Base-by-base conservation (phyloP, 2,329 filamentous ascomycete species). In the Ceratocystis huliohia region DNA sequence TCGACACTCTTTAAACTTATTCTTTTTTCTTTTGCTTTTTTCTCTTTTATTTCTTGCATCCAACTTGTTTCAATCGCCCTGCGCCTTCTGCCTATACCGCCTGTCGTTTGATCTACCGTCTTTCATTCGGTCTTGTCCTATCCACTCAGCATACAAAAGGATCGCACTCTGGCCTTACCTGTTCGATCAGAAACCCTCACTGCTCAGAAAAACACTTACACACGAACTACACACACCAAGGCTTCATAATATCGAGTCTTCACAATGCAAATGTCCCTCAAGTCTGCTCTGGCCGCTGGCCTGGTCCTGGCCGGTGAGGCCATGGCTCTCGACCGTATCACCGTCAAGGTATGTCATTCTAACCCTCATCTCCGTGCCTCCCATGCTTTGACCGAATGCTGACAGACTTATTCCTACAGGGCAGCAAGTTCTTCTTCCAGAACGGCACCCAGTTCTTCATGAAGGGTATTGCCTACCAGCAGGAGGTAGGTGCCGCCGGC, bases 401-500 rank as follows among this genome's bases (percentile, higher is more conserved):
- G 45, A 20, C 30, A 48, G 33, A 44, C 44, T 68, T 64, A 44
- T 53, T 4, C 71, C 70, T 65, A 73, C 66, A 87, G 83, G 87
- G 89, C 71, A 84, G 84, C 74, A 92, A 94, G 78, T 93, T 96
- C 82, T 96, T 95, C 82, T 92, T 88, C 81, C 82, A 89, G 76
- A 88, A 87, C 72, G 81, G 81, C 69, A 82, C 81, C 20, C 79
- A 83, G 72, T 83, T 83, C 78, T 95, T 86, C 81, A 90, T 97
- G 76, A 90, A 88, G 77, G 94, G 94, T 79, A 82, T 99, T 72
- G 94, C 94, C 71, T 99, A 99, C 79, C 94, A 99, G 81, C 85
- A 92, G 79, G 89, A 93, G 72, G 80, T 80, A 70, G 80, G 80
- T 70, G 79, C 82, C 64, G 82, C 81, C 64, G 82, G 84, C 69